phyloP scores from a whole-genome alignment of 768 basidiomycete species.

The Clitopilus passeckerianus region DNA sequence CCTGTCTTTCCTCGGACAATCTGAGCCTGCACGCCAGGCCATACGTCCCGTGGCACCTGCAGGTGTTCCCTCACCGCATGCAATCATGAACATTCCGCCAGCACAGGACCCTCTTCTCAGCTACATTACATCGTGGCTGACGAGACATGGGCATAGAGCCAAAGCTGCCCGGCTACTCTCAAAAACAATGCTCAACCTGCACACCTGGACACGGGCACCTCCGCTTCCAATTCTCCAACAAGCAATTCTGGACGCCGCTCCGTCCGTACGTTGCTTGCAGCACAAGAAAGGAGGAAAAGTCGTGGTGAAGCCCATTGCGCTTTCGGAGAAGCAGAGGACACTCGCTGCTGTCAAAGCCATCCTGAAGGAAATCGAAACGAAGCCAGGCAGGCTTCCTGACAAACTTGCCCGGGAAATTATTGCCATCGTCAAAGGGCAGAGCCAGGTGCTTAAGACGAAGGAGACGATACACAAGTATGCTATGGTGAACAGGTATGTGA shows the following conservation, averaged over 20 bases:
- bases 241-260: slow-evolving; percentile 66
- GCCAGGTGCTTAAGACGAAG: slow-evolving; percentile 55
- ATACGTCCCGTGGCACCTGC: neutral
- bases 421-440: slow-evolving; percentile 56
- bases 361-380: slow-evolving; percentile 52
- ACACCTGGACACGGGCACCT: slow-evolving; percentile 69
- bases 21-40: neutral
- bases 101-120: slow-evolving; percentile 69
- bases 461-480: slow-evolving; percentile 60
- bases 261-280: slow-evolving; percentile 59
- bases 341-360: slow-evolving; percentile 71
- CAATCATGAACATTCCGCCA: slow-evolving; percentile 58
- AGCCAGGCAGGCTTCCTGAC: slow-evolving; percentile 56
- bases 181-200: slow-evolving; percentile 65
- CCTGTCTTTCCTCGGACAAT: slow-evolving; percentile 11
- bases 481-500: slow-evolving; percentile 70
- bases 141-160: slow-evolving; percentile 61
- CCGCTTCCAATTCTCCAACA: slow-evolving; percentile 75
- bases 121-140: slow-evolving; percentile 58
- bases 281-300: slow-evolving; percentile 62
- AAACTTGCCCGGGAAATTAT: slow-evolving; percentile 79
- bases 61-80: neutral
- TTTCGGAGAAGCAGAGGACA: slow-evolving; percentile 78
- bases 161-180: slow-evolving; percentile 52
- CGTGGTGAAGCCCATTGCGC: slow-evolving; percentile 60